A percentile compares a stretch with the other conserved stretches of the same genome.
Evolutionary conservation across 1,284 basidiomycete genomes (phyloP).

Genomic region (Sporisorium scitamineum): DNA sequence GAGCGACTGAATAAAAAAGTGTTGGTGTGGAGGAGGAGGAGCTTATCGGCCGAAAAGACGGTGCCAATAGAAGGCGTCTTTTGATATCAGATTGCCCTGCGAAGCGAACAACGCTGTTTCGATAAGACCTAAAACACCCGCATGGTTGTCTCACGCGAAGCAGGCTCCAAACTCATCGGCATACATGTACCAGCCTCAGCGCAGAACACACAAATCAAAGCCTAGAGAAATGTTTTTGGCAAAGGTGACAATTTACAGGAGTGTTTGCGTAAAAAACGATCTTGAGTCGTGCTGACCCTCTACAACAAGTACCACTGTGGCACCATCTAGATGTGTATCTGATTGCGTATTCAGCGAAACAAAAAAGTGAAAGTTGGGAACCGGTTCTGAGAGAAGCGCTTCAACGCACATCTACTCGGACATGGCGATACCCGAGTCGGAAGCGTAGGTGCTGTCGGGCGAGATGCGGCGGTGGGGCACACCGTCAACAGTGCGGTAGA

Average conservation of each 20-base stretch:
- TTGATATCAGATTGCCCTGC: constrained; percentile 2
- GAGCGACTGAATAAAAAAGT: background rate
- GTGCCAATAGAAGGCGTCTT: background rate
- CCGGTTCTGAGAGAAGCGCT: too few species aligned
- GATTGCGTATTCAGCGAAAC: background rate
- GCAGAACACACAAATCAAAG: background rate
- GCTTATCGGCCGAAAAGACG: constrained; percentile 5
- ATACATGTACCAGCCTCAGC: background rate
- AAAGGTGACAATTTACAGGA: constrained; percentile 5
- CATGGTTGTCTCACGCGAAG: background rate
- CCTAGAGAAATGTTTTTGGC: background rate
- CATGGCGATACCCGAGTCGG: constrained; percentile 65
- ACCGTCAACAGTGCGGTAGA: constrained; percentile 66
- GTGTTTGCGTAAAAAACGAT: constrained; percentile 1
- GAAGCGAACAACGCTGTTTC: background rate
- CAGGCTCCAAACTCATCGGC: background rate
- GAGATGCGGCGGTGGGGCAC: constrained; percentile 58
- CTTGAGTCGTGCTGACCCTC: background rate
- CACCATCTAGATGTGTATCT: background rate
- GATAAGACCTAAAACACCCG: background rate
- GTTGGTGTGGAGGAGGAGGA: constrained; percentile 15
- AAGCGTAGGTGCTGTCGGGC: constrained; percentile 54
- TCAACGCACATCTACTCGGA: constrained; percentile 44
- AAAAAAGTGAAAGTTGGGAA: background rate
- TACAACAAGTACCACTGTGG: background rate